Evolutionary conservation across 1,284 basidiomycete genomes (phyloP), one percentile per base, ranked within the genome.

Genomic region (Cystobasidium slooffiae): DNA sequence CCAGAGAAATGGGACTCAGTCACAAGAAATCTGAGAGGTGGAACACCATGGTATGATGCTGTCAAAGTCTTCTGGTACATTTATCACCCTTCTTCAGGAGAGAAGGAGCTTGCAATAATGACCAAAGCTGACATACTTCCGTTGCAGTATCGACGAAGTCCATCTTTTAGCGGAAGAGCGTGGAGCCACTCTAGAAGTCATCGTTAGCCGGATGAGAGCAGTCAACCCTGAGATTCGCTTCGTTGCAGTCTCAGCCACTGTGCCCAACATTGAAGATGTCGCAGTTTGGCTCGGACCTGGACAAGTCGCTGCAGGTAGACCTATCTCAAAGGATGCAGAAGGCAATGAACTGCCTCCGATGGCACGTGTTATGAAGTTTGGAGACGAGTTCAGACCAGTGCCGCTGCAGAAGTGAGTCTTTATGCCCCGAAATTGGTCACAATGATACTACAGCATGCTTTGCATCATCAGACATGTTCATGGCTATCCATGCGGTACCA

Each of bases 1-100:
- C 93, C 92, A 0, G 96, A 97, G 82, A 97, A 97, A 82, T 94
- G 92, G 91, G 94, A 97, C 78, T 91, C 91, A 53, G 83, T 97
- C 62, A 96, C 94, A 1, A 86, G 94, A 41, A 89, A 89, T 79
- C 91, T 91, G 90, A 89, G 77, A 68, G 82, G 77, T 22, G 16
- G 53, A 20, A 65, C 24, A 46, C 41, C 75, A 49, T 68, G 72
- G 67, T 41, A 16, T 72, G 37, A 44, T 84, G 84, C 88, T 72
- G 86, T 93, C 58, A 86, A 87, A 31, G 63, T 78, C 10, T 74
- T 78, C 64, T 78, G 75, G 78, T 79, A 46, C 39, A 75, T 39
- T 37, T 20, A 47, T 49, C 37, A 39, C 58, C 24, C 2, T 39
- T 65, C 61, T 43, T 20, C 68, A 49, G 62, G 43, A 58, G 41